A percentile compares a stretch with the other conserved stretches of the same genome.
phyloP scores from a whole-genome alignment of 306 rosid species.

The Cercis canadensis region DNA sequence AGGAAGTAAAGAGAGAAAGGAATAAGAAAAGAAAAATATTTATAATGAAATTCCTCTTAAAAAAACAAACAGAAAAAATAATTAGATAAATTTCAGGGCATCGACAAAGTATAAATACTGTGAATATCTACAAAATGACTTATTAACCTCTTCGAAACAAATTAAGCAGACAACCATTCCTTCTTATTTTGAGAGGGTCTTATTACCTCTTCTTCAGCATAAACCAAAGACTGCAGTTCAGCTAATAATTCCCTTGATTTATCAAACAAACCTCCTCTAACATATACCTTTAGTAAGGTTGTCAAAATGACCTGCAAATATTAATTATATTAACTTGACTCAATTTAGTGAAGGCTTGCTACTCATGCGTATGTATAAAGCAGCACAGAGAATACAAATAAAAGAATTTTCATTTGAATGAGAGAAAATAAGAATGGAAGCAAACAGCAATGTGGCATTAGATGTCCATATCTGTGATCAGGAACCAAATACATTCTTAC shows the following conservation, averaged over 20 bases:
- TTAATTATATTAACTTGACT: slow-evolving; percentile 16
- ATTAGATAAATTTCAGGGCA: slow-evolving; percentile 5
- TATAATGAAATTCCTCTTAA: slow-evolving; percentile 1
- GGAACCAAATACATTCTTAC: not conserved
- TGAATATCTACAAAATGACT: slow-evolving; percentile 18
- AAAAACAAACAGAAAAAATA: not conserved
- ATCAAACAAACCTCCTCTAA: slow-evolving; percentile 87
- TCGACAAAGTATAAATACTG: slow-evolving; percentile 12
- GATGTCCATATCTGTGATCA: slow-evolving; percentile 2
- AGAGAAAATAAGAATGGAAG: slow-evolving; percentile 6
- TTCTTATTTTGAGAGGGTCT: slow-evolving; percentile 15
- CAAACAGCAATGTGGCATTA: not conserved
- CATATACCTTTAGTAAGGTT: slow-evolving; percentile 89
- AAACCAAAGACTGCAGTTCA: slow-evolving; percentile 72
- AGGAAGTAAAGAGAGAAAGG: slow-evolving; percentile 24
- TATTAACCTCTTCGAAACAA: slow-evolving; percentile 24
- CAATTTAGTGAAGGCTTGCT: slow-evolving; percentile 9
- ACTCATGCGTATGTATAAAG: slow-evolving; percentile 9
- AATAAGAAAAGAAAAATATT: slow-evolving; percentile 7
- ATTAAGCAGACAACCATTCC: slow-evolving; percentile 14
- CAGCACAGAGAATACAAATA: not conserved
- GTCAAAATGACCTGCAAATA: slow-evolving; percentile 84
- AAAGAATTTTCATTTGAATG: slow-evolving; percentile 3
- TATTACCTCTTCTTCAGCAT: slow-evolving; percentile 89
- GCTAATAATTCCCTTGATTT: slow-evolving; percentile 75